phyloP scores from a whole-genome alignment of 1,284 basidiomycete species.

The Sutorius eximius region DNA sequence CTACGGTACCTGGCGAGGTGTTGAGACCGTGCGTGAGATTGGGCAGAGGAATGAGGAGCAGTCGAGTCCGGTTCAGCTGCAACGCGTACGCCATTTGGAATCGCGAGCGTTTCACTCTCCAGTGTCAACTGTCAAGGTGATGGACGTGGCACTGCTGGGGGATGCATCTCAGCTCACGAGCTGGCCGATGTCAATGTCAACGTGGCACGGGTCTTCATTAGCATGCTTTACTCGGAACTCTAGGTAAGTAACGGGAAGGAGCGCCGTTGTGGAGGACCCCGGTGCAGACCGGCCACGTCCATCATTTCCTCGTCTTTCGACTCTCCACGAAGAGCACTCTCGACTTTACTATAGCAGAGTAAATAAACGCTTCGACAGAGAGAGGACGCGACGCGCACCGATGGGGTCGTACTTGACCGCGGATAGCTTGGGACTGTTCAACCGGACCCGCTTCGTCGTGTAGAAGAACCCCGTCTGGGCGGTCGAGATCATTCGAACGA shows the following conservation, averaged over 20 bases:
- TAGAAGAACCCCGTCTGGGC: slow-evolving; percentile 91
- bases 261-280: too few species aligned
- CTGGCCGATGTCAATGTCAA: neutral
- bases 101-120: neutral
- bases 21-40: neutral
- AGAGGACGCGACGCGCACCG: slow-evolving; percentile 51
- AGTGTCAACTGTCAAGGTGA: neutral
- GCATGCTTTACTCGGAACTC: neutral
- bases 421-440: slow-evolving; percentile 66
- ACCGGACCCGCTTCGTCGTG: slow-evolving; percentile 71
- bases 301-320: slow-evolving; percentile 63
- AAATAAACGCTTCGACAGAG: slow-evolving; percentile 1
- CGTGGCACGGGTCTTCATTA: neutral
- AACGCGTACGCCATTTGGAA: slow-evolving; percentile 13
- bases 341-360: slow-evolving; percentile 52
- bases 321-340: slow-evolving; percentile 80
- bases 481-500: slow-evolving; percentile 84
- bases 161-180: neutral
- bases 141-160: too few species aligned
- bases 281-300: neutral
- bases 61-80: slow-evolving; percentile 23
- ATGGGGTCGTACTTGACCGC: slow-evolving; percentile 88
- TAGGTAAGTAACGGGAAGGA: neutral
- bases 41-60: slow-evolving; percentile 26
- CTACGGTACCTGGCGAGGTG: slow-evolving; percentile 20